Conservation (phyloP, 306 rosid genomes). For the Erythrophleum fordii region DNA sequence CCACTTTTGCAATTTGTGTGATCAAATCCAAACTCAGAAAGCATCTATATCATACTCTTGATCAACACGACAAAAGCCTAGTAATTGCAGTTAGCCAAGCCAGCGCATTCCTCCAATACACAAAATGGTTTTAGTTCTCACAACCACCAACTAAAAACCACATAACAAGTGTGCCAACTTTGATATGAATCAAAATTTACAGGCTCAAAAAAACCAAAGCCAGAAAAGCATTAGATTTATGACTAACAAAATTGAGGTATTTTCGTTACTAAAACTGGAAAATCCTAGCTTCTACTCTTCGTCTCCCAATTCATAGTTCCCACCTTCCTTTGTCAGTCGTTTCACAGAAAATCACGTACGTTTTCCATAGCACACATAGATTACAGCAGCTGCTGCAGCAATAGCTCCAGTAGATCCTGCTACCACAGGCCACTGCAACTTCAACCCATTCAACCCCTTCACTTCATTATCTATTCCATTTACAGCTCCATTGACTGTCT, state of each 20-base stretch:
- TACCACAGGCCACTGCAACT: conserved; percentile 56
- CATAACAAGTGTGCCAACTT: conserved; percentile 33
- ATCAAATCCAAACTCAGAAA: not conserved
- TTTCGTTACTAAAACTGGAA: conserved; percentile 24
- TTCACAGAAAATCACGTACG: conserved; percentile 44
- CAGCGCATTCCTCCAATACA: conserved; percentile 1
- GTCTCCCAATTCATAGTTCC: not conserved
- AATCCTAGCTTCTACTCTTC: conserved; percentile 48
- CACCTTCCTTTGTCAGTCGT: conserved; percentile 4
- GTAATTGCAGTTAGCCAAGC: not conserved
- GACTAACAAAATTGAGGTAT: conserved; percentile 56
- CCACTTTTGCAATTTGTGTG: not conserved
- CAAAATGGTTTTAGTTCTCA: not conserved
- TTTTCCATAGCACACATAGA: conserved; percentile 50
- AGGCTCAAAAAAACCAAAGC: conserved; percentile 32
- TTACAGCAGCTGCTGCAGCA: conserved; percentile 41
- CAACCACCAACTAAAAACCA: conserved; percentile 28
- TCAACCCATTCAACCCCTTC: conserved; percentile 4
- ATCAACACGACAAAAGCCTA: not conserved
- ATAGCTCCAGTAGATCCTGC: conserved; percentile 60
- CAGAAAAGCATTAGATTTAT: conserved; percentile 24
- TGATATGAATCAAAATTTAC: conserved; percentile 28
- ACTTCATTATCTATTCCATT: conserved; percentile 43
- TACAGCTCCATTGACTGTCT: conserved; percentile 40
- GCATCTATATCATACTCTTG: not conserved